Evolutionary conservation across 2,329 filamentous ascomycete genomes (phyloP).

Genomic region (Talaromyces sp.): DNA sequence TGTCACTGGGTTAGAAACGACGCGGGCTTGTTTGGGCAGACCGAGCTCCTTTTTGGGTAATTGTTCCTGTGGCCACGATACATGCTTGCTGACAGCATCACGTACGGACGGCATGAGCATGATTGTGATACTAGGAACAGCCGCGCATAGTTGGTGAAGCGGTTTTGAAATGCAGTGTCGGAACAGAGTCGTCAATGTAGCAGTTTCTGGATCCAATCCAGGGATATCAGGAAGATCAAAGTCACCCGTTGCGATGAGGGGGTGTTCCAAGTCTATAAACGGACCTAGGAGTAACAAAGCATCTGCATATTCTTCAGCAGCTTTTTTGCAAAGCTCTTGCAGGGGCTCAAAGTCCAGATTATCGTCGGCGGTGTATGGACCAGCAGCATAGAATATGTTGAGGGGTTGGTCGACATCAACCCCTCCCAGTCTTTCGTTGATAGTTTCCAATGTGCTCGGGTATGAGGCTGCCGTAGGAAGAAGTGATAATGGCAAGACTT

Average conservation of each 20-base stretch:
- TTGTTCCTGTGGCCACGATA: constrained; percentile 78
- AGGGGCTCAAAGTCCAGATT: constrained; percentile 88
- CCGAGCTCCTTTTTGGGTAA: constrained; percentile 70
- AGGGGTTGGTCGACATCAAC: constrained; percentile 64
- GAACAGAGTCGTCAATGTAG: constrained; percentile 80
- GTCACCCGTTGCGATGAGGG: constrained; percentile 75
- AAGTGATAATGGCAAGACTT: constrained; percentile 71
- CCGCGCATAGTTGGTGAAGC: constrained; percentile 65
- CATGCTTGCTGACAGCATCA: constrained; percentile 75
- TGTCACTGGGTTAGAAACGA: constrained; percentile 88
- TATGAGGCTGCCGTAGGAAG: constrained; percentile 71
- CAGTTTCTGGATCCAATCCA: constrained; percentile 68
- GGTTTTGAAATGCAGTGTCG: constrained; percentile 71
- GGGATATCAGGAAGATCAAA: constrained; percentile 70
- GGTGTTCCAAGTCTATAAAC: constrained; percentile 89
- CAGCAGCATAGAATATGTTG: constrained; percentile 72
- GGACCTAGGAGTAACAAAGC: constrained; percentile 77
- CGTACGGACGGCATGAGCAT: constrained; percentile 79
- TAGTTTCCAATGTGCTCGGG: constrained; percentile 60
- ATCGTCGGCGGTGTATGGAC: constrained; percentile 88
- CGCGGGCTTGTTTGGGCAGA: constrained; percentile 69
- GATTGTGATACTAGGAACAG: constrained; percentile 75
- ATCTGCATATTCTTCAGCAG: constrained; percentile 71
- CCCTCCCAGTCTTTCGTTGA: constrained; percentile 67
- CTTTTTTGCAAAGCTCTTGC: constrained; percentile 73